Conservation (phyloP, 2,329 filamentous ascomycete genomes). For the Ophiocordyceps camponoti-rufipedis region DNA sequence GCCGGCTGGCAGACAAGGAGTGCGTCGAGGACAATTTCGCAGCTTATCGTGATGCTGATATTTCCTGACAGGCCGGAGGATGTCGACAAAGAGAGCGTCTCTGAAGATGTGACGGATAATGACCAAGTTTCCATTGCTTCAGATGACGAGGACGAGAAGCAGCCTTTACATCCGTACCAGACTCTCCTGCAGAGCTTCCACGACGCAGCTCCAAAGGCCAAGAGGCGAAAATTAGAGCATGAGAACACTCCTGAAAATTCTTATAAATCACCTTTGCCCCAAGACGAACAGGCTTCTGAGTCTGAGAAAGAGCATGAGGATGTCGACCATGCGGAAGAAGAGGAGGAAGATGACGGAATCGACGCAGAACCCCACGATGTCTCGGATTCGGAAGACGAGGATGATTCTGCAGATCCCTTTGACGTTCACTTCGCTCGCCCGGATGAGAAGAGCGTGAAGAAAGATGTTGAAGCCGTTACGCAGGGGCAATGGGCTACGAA, state of each 20-base stretch:
- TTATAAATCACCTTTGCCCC: conserved; percentile 5
- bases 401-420: conserved; percentile 51
- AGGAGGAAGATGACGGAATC: conserved; percentile 3
- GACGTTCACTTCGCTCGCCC: conserved; percentile 60
- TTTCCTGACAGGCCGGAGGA: conserved; percentile 3
- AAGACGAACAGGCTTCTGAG: conserved; percentile 17
- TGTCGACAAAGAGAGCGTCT: conserved; percentile 7
- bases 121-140: conserved; percentile 18
- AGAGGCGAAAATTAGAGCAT: conserved; percentile 38
- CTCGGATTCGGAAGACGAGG: conserved; percentile 29
- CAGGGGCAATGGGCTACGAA: conserved; percentile 31
- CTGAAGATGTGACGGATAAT: conserved; percentile 16
- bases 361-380: conserved; percentile 13
- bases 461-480: conserved; percentile 31
- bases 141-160: conserved; percentile 25
- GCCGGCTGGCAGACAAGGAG: conserved; percentile 16
- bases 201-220: conserved; percentile 27
- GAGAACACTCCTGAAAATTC: conserved; percentile 6
- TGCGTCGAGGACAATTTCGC: conserved; percentile 7
- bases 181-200: conserved; percentile 39
- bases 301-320: conserved; percentile 11
- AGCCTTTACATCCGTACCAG: conserved; percentile 31
- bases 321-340: conserved; percentile 10
- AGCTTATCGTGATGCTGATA: background rate
- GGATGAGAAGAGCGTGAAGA: conserved; percentile 39